Evolutionary conservation across 345 rosid genomes (phyloP).

Genomic region (Melaleuca quinquenervia): DNA sequence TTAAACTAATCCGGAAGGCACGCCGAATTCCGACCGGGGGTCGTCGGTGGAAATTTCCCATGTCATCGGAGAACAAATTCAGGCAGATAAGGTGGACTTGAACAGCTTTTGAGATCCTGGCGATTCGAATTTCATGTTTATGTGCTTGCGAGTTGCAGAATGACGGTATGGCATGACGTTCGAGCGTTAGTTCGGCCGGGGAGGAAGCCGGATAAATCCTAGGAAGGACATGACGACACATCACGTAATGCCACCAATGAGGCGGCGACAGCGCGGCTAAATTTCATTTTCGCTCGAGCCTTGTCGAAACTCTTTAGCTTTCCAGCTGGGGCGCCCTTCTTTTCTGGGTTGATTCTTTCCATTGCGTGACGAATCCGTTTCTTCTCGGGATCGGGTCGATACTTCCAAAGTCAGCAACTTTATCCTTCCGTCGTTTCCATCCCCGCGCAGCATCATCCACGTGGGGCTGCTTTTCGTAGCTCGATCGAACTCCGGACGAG

Average conservation of each 20-base stretch:
- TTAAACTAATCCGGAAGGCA: neutral
- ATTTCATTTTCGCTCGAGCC: neutral
- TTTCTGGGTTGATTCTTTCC: neutral
- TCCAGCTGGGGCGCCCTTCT: neutral
- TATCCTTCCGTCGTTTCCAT: no score
- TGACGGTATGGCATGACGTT: neutral
- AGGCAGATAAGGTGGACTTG: neutral
- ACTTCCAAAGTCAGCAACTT: neutral
- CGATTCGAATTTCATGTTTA: neutral
- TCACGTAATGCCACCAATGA: neutral
- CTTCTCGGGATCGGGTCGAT: neutral
- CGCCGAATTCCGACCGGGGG: accelerated
- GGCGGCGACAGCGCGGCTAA: neutral
- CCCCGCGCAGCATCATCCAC: no score
- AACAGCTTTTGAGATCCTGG: neutral
- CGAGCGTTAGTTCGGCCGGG: neutral
- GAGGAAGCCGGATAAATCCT: neutral
- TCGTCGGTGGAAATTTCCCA: neutral
- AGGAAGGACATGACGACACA: neutral
- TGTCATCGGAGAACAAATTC: neutral
- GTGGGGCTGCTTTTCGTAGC: no score
- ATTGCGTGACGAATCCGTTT: slow-evolving; percentile 5
- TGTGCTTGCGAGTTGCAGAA: neutral
- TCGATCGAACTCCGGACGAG: no score
- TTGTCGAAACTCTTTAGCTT: neutral